Evolutionary conservation across 2,329 filamentous ascomycete genomes (phyloP), one percentile per base, ranked within the genome.

Genomic region (Arachnomyces sp.): DNA sequence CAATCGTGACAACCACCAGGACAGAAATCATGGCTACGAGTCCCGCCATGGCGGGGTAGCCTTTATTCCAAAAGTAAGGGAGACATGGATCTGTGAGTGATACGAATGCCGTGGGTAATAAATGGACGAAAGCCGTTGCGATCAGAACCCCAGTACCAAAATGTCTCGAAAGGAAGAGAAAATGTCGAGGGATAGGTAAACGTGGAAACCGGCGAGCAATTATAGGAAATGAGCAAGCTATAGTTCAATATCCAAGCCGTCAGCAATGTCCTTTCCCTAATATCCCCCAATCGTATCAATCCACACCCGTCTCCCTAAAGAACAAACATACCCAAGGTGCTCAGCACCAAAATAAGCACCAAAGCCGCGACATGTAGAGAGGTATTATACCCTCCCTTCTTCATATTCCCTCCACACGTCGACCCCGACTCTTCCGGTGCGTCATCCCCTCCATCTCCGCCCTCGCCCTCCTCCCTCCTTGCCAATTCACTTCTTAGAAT

Each of bases 11-110:
- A 3, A 95, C 88, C 3, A 84, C 68, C 44, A 94, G 72, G n/a
- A 86, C 84, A 8, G 84, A 80, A 7, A 80, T 62, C 84, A 94
- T 90, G 41, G 86, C 84, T 34, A 94, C 77, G 35, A 92, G 72
- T 2, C 88, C 87, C 0, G 86, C 80, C 59, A 93, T 81, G 4
- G 86, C 85, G 34, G 73, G 77, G 59, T 92, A 94, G n/a, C 77
- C 75, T 47, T 82, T 56, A 58, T 77, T 90, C 75, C 89, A 94
- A 57, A 88, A 83, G 42, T 74, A 69, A 7, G 87, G 85, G 0
- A 94, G 77, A 62, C 78, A 82, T 59, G 74, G 72, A 50, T 80
- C 72, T 7, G 75, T 78, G 25, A 80, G 60, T 11, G 73, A 79
- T 14, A 68, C 64, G 49, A 79, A 81, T 15, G 77, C 77, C 2